Evolutionary conservation across 1,284 basidiomycete genomes (phyloP).

Genomic region (Ganoderma meredithae): DNA sequence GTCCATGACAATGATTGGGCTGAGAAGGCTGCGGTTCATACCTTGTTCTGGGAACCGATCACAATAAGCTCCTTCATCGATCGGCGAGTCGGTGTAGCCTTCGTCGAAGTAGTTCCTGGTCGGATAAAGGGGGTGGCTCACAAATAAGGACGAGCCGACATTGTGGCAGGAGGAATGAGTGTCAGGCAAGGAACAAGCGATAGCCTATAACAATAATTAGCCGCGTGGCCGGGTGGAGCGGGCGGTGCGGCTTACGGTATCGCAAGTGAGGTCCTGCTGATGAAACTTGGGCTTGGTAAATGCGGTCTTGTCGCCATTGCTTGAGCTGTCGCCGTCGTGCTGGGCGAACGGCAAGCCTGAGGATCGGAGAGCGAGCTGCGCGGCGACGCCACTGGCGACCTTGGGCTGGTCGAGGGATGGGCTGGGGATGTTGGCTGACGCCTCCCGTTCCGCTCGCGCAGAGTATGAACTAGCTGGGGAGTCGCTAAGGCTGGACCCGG

Average conservation of each 20-base stretch:
- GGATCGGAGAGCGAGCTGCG: conserved; percentile 9
- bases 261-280: conserved; percentile 23
- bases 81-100: conserved; percentile 24
- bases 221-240: neutral
- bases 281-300: conserved; percentile 15
- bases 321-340: conserved; percentile 11
- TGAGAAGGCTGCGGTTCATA: conserved; percentile 14
- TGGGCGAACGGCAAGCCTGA: conserved; percentile 19
- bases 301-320: conserved; percentile 14
- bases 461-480: neutral
- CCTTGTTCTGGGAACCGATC: conserved; percentile 23
- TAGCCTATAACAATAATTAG: conserved; percentile 19
- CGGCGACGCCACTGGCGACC: neutral
- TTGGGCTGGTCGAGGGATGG: neutral
- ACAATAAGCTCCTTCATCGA: conserved; percentile 21
- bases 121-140: conserved; percentile 12
- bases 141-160: conserved; percentile 11
- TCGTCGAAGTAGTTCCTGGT: conserved; percentile 23
- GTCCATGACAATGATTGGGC: neutral
- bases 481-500: neutral
- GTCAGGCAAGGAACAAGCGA: conserved; percentile 17
- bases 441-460: neutral
- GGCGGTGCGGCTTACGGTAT: conserved; percentile 21
- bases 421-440: neutral
- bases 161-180: conserved; percentile 17